Conservation (phyloP, 2,329 filamentous ascomycete genomes). For the Botryotinia convoluta region DNA sequence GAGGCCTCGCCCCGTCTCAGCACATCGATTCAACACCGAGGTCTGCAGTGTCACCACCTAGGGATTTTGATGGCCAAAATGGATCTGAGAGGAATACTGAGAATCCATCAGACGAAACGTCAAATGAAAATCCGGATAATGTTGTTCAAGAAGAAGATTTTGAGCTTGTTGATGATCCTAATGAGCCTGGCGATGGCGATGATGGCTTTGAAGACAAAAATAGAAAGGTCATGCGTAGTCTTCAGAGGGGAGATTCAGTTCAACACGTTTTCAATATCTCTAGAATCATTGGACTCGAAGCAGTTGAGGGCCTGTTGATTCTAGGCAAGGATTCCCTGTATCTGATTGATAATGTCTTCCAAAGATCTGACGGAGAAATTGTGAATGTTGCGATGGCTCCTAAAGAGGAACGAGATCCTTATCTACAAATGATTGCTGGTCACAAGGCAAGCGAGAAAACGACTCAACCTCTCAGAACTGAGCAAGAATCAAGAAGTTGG, state of each 20-base stretch:
- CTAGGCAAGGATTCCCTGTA: conserved; percentile 90
- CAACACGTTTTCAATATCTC: conserved; percentile 95
- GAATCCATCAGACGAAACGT: conserved; percentile 23
- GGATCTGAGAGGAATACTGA: conserved; percentile 22
- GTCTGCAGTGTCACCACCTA: conserved; percentile 19
- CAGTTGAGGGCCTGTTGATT: conserved; percentile 89
- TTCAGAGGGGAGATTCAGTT: conserved; percentile 87
- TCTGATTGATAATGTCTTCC: conserved; percentile 94
- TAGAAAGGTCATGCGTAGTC: conserved; percentile 90
- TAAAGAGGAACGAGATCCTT: conserved; percentile 87
- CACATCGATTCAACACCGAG: conserved; percentile 23
- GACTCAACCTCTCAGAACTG: conserved; percentile 51
- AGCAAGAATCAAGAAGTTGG: conserved; percentile 88
- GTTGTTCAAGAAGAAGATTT: conserved; percentile 74
- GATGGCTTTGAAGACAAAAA: conserved; percentile 95
- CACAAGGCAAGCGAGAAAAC: conserved; percentile 56
- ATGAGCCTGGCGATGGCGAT: conserved; percentile 72
- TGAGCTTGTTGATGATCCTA: conserved; percentile 91
- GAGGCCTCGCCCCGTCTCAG: conserved; percentile 14
- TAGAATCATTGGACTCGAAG: conserved; percentile 88
- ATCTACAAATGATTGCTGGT: conserved; percentile 88
- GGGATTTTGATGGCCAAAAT: conserved; percentile 20
- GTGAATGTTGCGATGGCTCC: conserved; percentile 95
- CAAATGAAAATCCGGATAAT: conserved; percentile 27
- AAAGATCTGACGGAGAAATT: conserved; percentile 91